A percentile compares a stretch with the other conserved stretches of the same genome.
These are phyloP conservation scores for Coemansia sp. DNA, from an alignment of 192 early-diverging fungal genomes.

Conservation along the genomic window DNA sequence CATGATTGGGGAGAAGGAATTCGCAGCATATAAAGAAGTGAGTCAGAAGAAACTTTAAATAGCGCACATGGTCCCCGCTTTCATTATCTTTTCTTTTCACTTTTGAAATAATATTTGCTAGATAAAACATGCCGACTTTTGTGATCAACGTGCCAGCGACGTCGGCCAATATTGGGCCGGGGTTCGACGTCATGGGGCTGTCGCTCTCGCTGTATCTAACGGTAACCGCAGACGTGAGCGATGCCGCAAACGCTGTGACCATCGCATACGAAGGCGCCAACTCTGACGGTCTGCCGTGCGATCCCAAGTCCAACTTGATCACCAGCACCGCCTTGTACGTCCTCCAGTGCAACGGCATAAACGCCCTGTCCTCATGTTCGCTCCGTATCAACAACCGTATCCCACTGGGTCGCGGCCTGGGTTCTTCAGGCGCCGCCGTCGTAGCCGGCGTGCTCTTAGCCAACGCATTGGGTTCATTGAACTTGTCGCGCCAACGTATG, in stretches of 20 bases:
- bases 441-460: conserved; percentile 90
- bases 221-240: conserved; percentile 49
- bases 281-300: conserved; percentile 74
- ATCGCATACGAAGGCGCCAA: conserved; percentile 49
- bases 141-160: conserved; percentile 86
- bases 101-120: not conserved
- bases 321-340: conserved; percentile 91
- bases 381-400: conserved; percentile 88
- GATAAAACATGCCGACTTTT: conserved; percentile 17
- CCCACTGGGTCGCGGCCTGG: conserved; percentile 94
- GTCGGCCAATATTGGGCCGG: conserved; percentile 97
- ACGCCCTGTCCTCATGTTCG: conserved; percentile 60
- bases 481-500: conserved; percentile 70
- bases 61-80: no score
- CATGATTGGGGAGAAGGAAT: not conserved
- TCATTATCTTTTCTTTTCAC: not conserved
- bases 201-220: conserved; percentile 85
- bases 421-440: conserved; percentile 92
- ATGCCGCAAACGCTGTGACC: not conserved
- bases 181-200: conserved; percentile 93
- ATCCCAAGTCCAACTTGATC: conserved; percentile 79
- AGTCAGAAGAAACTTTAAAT: conserved; percentile 1
- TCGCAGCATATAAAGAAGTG: not conserved
- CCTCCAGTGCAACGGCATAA: conserved; percentile 64
- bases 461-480: conserved; percentile 66